Base-by-base conservation (phyloP, 2,329 filamentous ascomycete species). In the Trichoderma sp. region DNA sequence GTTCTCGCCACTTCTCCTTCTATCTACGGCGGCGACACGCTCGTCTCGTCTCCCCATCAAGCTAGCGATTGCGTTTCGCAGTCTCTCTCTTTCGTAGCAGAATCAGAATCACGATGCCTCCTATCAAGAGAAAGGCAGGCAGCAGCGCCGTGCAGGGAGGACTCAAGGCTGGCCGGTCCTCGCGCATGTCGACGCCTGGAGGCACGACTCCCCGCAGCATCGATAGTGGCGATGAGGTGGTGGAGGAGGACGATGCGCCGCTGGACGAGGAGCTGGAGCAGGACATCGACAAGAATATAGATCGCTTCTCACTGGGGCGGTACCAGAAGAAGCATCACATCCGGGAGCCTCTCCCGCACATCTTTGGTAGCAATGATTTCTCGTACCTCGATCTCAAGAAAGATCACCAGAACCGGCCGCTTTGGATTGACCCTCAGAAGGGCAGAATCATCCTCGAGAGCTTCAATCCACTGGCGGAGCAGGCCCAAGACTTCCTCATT, bases 401-500 rank as follows among this genome's bases (percentile, higher is more conserved):
- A 4, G 96, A 98, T 83, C 95, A 97, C 85, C 91, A 92, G 77
- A 95, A 95, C 81, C 92, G 97, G 18, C 97, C 97, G 18, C 89
- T 98, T 76, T 98, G 95, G 94, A 97, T 99, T 79, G 95, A 98
- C 82, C 94, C 95, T 3, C 88, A 93, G 64, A 94, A 93, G 82
- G 95, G 94, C 45, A 92, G 93, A 78, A 97, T 98, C 81, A 97
- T 97, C 35, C 88, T 98, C 60, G 96, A 99, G 87, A 97, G 95
- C 80, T 98, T 98, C 86, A 96, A 94, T 71, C 94, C 95, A 3
- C 88, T 97, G 75, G 95, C 96, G 75, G 90, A 93, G 75, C 93
- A 95, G 81, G 96, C 95, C 0, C 95, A 98, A 82, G 95, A 98
- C 83, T 98, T 99, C 82, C 88, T 99, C 76, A 98, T 97, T 80